Percentiles rank a stretch among this genome's conserved stretches.
phyloP scores from a whole-genome alignment of 2,329 filamentous ascomycete genomes.

The Aureobasidium sp. region DNA sequence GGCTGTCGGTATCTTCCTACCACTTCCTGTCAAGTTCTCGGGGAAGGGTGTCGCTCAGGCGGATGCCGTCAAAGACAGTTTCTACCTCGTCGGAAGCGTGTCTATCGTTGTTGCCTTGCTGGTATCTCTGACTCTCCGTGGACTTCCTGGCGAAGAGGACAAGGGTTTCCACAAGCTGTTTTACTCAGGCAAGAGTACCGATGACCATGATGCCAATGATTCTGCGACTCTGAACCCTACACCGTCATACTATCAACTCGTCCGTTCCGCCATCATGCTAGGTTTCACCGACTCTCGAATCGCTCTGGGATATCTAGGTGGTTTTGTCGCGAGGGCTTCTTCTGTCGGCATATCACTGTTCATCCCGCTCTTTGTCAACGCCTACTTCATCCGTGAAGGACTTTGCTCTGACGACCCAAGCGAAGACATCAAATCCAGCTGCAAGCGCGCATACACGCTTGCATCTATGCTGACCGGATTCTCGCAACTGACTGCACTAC shows the following conservation, averaged over 20 bases:
- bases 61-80: slow-evolving; percentile 71
- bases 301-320: slow-evolving; percentile 79
- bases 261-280: slow-evolving; percentile 41
- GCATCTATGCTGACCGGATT: slow-evolving; percentile 81
- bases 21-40: slow-evolving; percentile 74
- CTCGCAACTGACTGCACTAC: slow-evolving; percentile 75
- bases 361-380: slow-evolving; percentile 85
- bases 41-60: slow-evolving; percentile 63
- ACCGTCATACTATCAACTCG: slow-evolving; percentile 46
- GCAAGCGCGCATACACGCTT: slow-evolving; percentile 77
- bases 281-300: slow-evolving; percentile 72
- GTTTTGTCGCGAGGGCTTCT: slow-evolving; percentile 88
- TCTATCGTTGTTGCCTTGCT: slow-evolving; percentile 64
- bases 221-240: slow-evolving; percentile 31
- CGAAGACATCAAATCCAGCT: slow-evolving; percentile 71
- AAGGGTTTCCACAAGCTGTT: slow-evolving; percentile 56
- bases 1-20: slow-evolving; percentile 73
- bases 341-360: slow-evolving; percentile 94
- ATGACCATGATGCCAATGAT: slow-evolving; percentile 17
- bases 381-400: slow-evolving; percentile 75
- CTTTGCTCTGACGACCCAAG: slow-evolving; percentile 55
- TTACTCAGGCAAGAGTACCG: slow-evolving; percentile 18
- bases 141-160: slow-evolving; percentile 61
- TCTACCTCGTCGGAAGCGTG: slow-evolving; percentile 73
- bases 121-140: slow-evolving; percentile 69